Base-by-base conservation (phyloP, 2,329 filamentous ascomycete species). In the Aureobasidium vineae region DNA sequence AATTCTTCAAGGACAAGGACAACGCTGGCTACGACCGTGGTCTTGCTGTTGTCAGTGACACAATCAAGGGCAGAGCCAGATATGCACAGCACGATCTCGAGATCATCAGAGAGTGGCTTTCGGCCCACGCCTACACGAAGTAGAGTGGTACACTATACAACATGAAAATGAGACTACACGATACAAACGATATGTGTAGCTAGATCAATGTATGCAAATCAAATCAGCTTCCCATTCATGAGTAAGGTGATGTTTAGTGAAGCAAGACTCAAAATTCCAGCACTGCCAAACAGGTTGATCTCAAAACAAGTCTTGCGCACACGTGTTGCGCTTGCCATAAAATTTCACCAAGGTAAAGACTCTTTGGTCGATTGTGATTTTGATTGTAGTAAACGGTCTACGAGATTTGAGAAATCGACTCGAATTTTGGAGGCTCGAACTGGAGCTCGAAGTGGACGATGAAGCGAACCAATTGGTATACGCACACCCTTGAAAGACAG, bases 1-100 rank as follows among this genome's bases (percentile, higher is more conserved):
- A 79, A 2, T 99, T 99, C 83, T 99, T 98, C 82, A 83, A 85
- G 72, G 85, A 85, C 73, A 96, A 94, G 82, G 91, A 98, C 74
- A 94, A 90, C 21, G 87, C 87, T 73, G 90, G 88, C 57, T 98
- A 93, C 77, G 90, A 96, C 76, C 88, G 95, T 65, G 93, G 91
- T 4, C 79, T 99, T 61, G 88, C 89, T 70, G 91, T 96, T 70
- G 89, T 94, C 69, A 88, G 88, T 76, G 95, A 98, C 76, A 92
- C 89, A 69, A 91, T 98, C 70, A 86, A 88, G 49, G 91, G 90
- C 13, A 89, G 93, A 73, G 92, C 92, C 5, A 86, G 86, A 47
- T 99, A 97, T 81, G 88, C 88, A 75, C 82, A 87, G 77, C 85
- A 95, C 66, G 95, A 98, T 76, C 83, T 86, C 66, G 83, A 82